Evolutionary conservation across 148 eudicot genomes (phyloP).

Genomic region (Chenopodium album): DNA sequence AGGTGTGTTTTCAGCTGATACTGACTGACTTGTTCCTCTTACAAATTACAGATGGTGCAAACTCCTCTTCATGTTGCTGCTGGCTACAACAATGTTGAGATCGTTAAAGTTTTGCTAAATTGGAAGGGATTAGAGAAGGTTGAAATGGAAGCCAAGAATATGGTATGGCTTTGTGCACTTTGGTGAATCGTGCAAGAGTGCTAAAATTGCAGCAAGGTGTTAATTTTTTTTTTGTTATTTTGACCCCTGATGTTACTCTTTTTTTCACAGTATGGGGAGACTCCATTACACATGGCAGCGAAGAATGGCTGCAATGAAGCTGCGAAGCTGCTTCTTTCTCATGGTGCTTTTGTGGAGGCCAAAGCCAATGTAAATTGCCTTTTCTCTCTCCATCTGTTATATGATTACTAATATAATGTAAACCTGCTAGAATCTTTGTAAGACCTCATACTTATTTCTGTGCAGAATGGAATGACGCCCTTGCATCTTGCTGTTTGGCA

Average conservation of each 20-base stretch:
- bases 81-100: constrained; percentile 80
- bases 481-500: constrained; percentile 99
- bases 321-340: constrained; percentile 82
- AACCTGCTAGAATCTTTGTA: background rate
- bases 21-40: background rate
- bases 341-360: constrained; percentile 88
- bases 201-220: background rate
- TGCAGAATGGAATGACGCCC: constrained; percentile 99
- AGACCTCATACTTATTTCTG: background rate
- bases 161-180: constrained; percentile 47
- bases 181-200: background rate
- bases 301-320: constrained; percentile 95
- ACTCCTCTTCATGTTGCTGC: constrained; percentile 96
- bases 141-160: constrained; percentile 92
- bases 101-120: constrained; percentile 64
- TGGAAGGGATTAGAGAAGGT: constrained; percentile 68
- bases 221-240: background rate
- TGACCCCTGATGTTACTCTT: background rate
- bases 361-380: constrained; percentile 72
- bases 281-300: constrained; percentile 99
- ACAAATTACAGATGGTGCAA: constrained; percentile 67
- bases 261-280: constrained; percentile 84
- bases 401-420: background rate
- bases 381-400: background rate
- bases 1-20: background rate